Base-by-base conservation (phyloP, 352 stramenopile species). In the Phytophthora rubi region DNA sequence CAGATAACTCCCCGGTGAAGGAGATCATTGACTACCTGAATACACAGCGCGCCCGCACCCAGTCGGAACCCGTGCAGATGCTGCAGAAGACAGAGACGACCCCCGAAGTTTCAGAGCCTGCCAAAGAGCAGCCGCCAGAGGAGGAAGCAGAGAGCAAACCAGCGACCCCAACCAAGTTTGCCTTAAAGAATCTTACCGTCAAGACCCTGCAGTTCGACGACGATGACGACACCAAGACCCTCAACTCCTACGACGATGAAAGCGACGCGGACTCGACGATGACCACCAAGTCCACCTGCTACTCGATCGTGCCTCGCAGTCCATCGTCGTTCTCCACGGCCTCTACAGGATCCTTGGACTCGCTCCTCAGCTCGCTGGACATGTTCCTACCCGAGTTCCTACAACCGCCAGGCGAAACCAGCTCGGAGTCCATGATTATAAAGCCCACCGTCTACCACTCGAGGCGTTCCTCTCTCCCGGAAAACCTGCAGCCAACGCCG, bases 281-380 rank as follows among this genome's bases (percentile, higher is more conserved):
- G n/a, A 30, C 47, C 1, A 32, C 18, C 44, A 75, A 72, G 39
- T 58, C 53, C 12, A 61, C 52, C 21, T 59, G 23, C 69, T 71
- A 66, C 47, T 66, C 59, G 16, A 44, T n/a, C 1, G 39, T 70
- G 4, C 65, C 65, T 18, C 42, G 33, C 26, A 80, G 69, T 12
- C 73, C 73, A 49, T 80, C 73, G 23, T 51, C 63, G 15, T 80
- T 61, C 30, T 80, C 73, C 4, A 80, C 73, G n/a, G 42, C 73
- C n/a, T 80, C 73, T 30, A 77, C 73, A 6, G 49, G 56, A 6
- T 80, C 73, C 3, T 16, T 80, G n/a, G 73, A 80, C 35, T 80
- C 73, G 7, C 58, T 74, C 13, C 58, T 77, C 13, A 76, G 53
- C 21, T 77, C 68, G 30, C 51, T 74, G 16, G 72, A 79, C 53